phyloP scores from a whole-genome alignment of 331 rosid species.

The Quercus phellos region DNA sequence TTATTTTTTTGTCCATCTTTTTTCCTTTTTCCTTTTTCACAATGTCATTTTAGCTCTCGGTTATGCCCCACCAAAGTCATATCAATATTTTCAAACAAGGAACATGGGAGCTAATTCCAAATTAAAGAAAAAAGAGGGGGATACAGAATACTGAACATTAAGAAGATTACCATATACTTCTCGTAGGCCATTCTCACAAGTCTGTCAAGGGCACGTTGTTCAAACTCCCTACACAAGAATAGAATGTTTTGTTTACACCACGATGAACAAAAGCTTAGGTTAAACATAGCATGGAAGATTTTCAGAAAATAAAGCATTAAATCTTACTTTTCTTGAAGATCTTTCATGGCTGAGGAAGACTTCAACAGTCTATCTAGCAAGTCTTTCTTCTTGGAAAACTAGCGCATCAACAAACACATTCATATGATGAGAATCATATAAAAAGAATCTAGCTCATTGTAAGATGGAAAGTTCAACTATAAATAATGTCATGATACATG shows the following conservation, averaged over 20 bases:
- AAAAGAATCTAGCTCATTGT: slow-evolving; percentile 1
- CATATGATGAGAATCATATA: slow-evolving; percentile 12
- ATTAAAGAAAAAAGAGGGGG: slow-evolving; percentile 11
- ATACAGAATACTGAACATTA: not conserved
- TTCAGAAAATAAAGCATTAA: slow-evolving; percentile 25
- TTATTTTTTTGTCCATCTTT: not conserved
- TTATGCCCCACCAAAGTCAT: not conserved
- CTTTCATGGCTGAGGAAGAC: slow-evolving; percentile 47
- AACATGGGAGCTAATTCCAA: not conserved
- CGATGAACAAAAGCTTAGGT: slow-evolving; percentile 12
- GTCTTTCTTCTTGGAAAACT: slow-evolving; percentile 64
- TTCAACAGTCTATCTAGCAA: slow-evolving; percentile 51
- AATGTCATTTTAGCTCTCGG: not conserved
- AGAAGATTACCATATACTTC: slow-evolving; percentile 66
- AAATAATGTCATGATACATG: not conserved
- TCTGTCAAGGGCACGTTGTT: slow-evolving; percentile 67
- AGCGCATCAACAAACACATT: slow-evolving; percentile 25
- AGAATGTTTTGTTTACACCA: slow-evolving; percentile 17
- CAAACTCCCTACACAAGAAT: slow-evolving; percentile 63
- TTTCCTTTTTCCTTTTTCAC: not conserved
- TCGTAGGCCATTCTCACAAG: slow-evolving; percentile 70
- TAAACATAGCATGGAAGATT: slow-evolving; percentile 6
- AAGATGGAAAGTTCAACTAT: not conserved
- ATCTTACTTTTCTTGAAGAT: slow-evolving; percentile 65
- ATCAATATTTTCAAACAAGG: not conserved